Conservation (phyloP, 176 grass and related monocot species). For the Aegilops bicornis region DNA sequence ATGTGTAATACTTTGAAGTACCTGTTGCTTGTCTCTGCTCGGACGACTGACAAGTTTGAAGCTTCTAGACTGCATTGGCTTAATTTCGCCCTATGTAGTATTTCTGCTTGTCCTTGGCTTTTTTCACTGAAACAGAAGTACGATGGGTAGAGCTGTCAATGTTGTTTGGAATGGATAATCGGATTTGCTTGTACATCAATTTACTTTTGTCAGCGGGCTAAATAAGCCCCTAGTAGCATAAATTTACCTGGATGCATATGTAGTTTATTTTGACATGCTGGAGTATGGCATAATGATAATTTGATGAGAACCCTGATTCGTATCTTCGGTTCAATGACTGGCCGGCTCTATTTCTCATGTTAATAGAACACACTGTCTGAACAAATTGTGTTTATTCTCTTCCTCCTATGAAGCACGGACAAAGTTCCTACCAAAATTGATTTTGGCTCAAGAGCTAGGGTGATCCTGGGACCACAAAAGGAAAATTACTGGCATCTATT, state of each 20-base stretch:
- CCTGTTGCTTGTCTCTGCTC: too few relatives aligned
- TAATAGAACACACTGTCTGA: background rate
- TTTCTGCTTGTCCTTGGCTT: background rate
- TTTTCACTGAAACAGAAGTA: background rate
- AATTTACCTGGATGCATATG: background rate
- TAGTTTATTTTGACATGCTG: background rate
- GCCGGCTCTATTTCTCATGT: background rate
- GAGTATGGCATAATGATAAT: background rate
- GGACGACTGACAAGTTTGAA: background rate
- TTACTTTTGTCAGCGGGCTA: background rate
- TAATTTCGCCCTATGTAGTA: background rate
- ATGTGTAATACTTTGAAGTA: too few relatives aligned
- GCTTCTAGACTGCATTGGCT: background rate
- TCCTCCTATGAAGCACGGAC: background rate
- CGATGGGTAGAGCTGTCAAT: background rate
- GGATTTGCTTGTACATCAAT: too few relatives aligned
- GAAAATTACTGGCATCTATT: too few relatives aligned
- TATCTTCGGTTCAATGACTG: background rate
- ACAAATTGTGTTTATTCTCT: background rate
- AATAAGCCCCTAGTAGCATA: background rate
- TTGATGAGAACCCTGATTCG: too few relatives aligned
- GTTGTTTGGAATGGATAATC: background rate
- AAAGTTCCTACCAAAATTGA: background rate
- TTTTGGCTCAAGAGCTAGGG: too few relatives aligned
- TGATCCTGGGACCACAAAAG: too few relatives aligned